A percentile compares a stretch with the other conserved stretches of the same genome.
Evolutionary conservation across 768 basidiomycete species (phyloP).

Genomic region (Amanita rimosa): DNA sequence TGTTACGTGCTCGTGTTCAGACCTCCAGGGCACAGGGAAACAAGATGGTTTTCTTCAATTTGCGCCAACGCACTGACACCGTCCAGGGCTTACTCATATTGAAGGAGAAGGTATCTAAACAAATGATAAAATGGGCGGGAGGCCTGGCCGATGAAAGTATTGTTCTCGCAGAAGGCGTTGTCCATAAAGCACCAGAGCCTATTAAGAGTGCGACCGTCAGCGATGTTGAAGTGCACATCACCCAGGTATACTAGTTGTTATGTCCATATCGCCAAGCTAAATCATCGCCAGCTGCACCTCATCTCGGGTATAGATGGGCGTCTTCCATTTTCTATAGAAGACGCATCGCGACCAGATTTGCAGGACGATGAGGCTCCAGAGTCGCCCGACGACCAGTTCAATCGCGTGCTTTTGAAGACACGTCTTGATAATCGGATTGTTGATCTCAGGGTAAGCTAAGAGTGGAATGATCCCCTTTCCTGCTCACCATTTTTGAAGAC

Average conservation of each 20-base stretch:
- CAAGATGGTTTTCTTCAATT: conserved; percentile 91
- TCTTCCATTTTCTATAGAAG: conserved; percentile 88
- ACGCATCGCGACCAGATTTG: conserved; percentile 73
- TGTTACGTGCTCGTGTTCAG: conserved; percentile 85
- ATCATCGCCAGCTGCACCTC: conserved; percentile 55
- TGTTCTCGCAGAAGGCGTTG: conserved; percentile 78
- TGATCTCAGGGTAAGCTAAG: conserved; percentile 70
- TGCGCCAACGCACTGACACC: conserved; percentile 79
- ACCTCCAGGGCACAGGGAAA: conserved; percentile 86
- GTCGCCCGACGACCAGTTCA: conserved; percentile 47
- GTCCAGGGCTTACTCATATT: conserved; percentile 79
- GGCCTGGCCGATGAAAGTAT: conserved; percentile 78
- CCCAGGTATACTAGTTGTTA: conserved; percentile 41
- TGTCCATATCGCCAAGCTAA: background rate
- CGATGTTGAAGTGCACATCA: conserved; percentile 80
- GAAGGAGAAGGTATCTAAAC: conserved; percentile 77
- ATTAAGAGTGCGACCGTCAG: conserved; percentile 87
- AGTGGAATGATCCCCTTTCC: background rate
- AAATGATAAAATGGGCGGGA: conserved; percentile 93
- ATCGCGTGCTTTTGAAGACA: conserved; percentile 83
- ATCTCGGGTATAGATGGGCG: conserved; percentile 69
- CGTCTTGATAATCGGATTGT: conserved; percentile 90
- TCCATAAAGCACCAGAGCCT: conserved; percentile 67
- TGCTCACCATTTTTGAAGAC: conserved; percentile 38
- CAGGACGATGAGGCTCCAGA: conserved; percentile 32